phyloP scores from a whole-genome alignment of 495 filamentous ascomycete species.

The Penicillium paxilli region DNA sequence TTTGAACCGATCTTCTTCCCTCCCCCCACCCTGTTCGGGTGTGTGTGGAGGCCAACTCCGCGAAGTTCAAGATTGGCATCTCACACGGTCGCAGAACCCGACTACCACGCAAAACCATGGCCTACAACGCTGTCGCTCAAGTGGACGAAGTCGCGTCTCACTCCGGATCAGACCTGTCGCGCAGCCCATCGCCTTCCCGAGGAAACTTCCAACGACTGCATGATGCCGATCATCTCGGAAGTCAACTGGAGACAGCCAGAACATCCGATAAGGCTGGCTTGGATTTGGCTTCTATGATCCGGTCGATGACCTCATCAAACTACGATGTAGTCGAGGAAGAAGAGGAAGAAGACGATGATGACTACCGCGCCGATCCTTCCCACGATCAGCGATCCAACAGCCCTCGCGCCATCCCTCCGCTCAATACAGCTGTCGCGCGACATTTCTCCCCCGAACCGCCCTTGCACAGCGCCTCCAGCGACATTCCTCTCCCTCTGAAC shows the following conservation, averaged over 20 bases:
- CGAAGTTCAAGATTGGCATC: no score
- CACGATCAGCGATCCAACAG: conserved; percentile 25
- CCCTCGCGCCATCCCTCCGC: conserved; percentile 32
- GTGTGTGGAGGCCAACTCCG: neutral
- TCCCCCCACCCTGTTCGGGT: neutral
- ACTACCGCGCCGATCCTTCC: conserved; percentile 42
- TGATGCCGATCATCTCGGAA: conserved; percentile 28
- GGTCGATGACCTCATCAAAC: conserved; percentile 41
- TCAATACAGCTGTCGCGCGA: conserved; percentile 30
- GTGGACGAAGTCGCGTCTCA: conserved; percentile 42
- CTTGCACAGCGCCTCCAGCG: conserved; percentile 60
- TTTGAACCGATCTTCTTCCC: neutral
- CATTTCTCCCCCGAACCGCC: conserved; percentile 45
- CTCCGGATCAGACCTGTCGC: conserved; percentile 36
- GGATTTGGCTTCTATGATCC: conserved; percentile 38
- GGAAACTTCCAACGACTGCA: conserved; percentile 28
- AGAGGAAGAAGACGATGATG: no score
- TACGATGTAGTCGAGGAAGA: conserved; percentile 50
- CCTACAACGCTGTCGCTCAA: conserved; percentile 49
- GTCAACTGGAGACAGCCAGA: conserved; percentile 24
- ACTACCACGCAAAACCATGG: conserved; percentile 33
- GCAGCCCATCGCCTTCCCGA: conserved; percentile 27
- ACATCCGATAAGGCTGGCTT: conserved; percentile 26
- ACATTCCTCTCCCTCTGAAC: conserved; percentile 58
- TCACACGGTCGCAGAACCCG: neutral